Evolutionary conservation across 257 asterid genomes (phyloP).

Genomic region (Asclepias syriaca): DNA sequence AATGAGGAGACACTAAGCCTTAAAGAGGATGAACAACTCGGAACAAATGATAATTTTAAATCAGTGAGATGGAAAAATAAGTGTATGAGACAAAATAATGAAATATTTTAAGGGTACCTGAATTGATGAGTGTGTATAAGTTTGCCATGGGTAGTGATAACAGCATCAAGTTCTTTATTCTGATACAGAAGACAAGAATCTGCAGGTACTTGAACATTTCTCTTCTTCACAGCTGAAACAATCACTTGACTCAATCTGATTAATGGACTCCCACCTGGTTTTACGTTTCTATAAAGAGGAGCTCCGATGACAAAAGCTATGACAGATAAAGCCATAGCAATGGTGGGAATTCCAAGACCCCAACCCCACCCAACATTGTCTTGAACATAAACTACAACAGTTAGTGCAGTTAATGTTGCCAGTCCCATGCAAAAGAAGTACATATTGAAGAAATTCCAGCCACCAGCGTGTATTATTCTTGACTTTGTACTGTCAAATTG

Average conservation of each 20-base stretch:
- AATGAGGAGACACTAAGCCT: no score
- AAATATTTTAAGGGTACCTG: constrained; percentile 36
- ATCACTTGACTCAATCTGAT: constrained; percentile 58
- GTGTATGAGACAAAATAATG: no score
- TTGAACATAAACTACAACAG: constrained; percentile 76
- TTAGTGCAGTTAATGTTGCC: constrained; percentile 63
- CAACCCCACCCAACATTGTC: constrained; percentile 80
- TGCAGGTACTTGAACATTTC: constrained; percentile 28
- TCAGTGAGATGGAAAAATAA: no score
- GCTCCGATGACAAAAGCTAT: constrained; percentile 47
- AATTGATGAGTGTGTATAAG: constrained; percentile 68
- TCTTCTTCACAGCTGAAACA: constrained; percentile 59
- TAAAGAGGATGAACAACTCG: no score
- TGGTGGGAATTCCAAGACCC: constrained; percentile 90
- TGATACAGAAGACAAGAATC: constrained; percentile 41
- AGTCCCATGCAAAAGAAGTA: constrained; percentile 67
- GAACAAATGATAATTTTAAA: no score
- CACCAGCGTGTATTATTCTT: constrained; percentile 33
- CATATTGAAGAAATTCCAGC: constrained; percentile 85
- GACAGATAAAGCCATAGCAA: constrained; percentile 58
- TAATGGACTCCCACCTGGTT: constrained; percentile 82
- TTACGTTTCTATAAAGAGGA: constrained; percentile 49
- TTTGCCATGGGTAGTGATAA: constrained; percentile 52
- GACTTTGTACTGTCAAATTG: constrained; percentile 67
- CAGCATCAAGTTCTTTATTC: constrained; percentile 57